These are phyloP conservation scores for Pisolithus tinctorius DNA, from an alignment of 768 basidiomycete species.

Conservation along the genomic window DNA sequence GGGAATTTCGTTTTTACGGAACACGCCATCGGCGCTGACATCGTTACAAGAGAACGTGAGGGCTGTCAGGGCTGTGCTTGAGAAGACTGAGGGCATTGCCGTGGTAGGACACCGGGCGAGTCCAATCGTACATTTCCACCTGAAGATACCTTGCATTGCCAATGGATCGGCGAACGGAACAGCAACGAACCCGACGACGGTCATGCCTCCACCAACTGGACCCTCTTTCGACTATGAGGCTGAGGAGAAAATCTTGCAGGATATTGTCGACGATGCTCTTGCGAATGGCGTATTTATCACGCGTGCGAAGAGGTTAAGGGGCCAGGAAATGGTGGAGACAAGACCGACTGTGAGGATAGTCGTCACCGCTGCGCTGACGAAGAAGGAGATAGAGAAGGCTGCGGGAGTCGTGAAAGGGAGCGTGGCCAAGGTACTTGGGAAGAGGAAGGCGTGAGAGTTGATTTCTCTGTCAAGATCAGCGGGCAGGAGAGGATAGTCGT, in stretches of 20 bases:
- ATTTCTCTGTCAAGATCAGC: too few species aligned
- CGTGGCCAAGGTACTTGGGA: slow-evolving; percentile 66
- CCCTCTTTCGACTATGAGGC: slow-evolving; percentile 41
- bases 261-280: slow-evolving; percentile 84
- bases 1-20: slow-evolving; percentile 72
- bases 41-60: slow-evolving; percentile 77
- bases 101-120: slow-evolving; percentile 84
- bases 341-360: slow-evolving; percentile 84
- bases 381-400: slow-evolving; percentile 92
- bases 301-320: slow-evolving; percentile 70
- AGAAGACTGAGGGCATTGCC: slow-evolving; percentile 71
- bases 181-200: neutral
- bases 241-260: slow-evolving; percentile 83
- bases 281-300: slow-evolving; percentile 82
- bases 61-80: slow-evolving; percentile 71
- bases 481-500: slow-evolving; percentile 12
- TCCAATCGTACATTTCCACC: slow-evolving; percentile 80
- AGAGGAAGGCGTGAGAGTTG: slow-evolving; percentile 25
- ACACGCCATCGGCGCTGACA: slow-evolving; percentile 67
- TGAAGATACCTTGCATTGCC: slow-evolving; percentile 23
- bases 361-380: slow-evolving; percentile 68
- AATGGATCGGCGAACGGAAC: neutral
- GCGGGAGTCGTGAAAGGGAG: slow-evolving; percentile 65
- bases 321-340: slow-evolving; percentile 79
- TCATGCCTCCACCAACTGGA: slow-evolving; percentile 9